Evolutionary conservation across 2,329 filamentous ascomycete species (phyloP).

Genomic region (Nigrospora sphaerica): DNA sequence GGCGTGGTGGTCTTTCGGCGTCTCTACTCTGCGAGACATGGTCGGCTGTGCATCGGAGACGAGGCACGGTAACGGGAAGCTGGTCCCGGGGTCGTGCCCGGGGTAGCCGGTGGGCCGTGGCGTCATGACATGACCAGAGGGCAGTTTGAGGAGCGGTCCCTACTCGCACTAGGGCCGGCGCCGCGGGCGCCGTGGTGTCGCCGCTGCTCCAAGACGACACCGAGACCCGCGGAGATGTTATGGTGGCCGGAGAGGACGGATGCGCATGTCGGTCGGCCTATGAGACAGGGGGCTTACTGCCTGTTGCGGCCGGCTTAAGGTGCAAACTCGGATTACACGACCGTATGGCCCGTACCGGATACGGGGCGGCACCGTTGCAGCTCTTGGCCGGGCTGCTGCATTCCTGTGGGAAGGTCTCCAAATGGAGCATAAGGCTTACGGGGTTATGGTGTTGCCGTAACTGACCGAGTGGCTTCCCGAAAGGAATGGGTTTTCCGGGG

Average conservation of each 20-base stretch:
- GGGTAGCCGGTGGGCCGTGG: too few species aligned
- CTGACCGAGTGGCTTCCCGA: neutral
- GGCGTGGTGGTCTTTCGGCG: neutral
- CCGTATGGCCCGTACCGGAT: neutral
- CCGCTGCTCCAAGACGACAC: neutral
- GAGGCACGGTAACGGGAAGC: neutral
- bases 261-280: neutral
- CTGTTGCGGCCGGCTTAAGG: neutral
- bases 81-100: too few species aligned
- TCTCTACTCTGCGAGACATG: neutral
- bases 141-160: neutral
- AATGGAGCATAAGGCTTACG: neutral
- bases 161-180: neutral
- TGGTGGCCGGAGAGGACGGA: neutral
- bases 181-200: neutral
- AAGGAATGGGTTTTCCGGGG: neutral
- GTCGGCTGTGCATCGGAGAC: neutral
- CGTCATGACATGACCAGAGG: neutral
- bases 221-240: slow-evolving; percentile 6
- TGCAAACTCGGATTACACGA: neutral
- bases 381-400: neutral
- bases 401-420: neutral
- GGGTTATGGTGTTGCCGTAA: neutral
- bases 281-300: neutral
- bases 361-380: neutral